Conservation (phyloP, 2,329 filamentous ascomycete species). For the Xylaria sp. region DNA sequence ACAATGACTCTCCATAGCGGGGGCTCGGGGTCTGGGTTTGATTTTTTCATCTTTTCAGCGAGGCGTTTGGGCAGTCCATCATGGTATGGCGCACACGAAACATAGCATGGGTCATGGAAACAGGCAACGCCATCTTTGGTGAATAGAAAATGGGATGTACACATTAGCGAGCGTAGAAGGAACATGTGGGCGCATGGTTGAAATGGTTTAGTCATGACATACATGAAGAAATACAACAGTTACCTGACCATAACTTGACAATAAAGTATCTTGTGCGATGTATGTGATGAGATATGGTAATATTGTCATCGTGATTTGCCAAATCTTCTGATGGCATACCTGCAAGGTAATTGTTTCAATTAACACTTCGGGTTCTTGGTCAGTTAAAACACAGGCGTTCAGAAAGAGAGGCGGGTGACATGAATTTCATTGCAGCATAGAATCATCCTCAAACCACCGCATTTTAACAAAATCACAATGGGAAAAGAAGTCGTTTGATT, state of each 20-base stretch:
- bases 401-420: neutral
- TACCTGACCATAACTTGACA: neutral
- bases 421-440: no score
- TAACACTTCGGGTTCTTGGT: neutral
- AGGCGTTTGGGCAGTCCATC: constrained; percentile 23
- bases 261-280: neutral
- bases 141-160: neutral
- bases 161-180: constrained; percentile 3
- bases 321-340: neutral
- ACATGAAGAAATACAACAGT: neutral
- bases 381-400: neutral
- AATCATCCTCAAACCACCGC: neutral
- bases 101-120: neutral
- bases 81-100: constrained; percentile 16
- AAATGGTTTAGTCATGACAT: neutral
- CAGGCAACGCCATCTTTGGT: neutral
- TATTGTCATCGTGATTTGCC: neutral
- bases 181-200: neutral
- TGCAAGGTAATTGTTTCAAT: neutral
- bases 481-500: neutral
- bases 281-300: neutral
- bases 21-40: neutral
- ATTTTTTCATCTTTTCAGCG: constrained; percentile 21
- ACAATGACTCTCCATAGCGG: neutral
- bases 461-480: neutral